phyloP scores from a whole-genome alignment of 2,329 filamentous ascomycete genomes.

The Ceratocystis ficicola region DNA sequence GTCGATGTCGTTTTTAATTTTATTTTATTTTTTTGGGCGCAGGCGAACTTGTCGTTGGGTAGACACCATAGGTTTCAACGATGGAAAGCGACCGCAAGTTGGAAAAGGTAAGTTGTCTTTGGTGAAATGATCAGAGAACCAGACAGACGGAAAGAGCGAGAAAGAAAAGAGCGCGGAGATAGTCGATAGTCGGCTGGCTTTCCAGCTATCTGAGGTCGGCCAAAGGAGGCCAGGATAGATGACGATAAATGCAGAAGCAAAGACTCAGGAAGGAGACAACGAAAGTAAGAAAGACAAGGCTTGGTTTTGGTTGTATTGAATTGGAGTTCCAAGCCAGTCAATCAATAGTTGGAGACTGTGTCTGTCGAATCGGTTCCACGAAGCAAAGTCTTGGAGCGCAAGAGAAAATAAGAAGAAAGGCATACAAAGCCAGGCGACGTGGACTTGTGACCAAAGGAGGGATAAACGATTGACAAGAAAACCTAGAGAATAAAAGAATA shows the following conservation, averaged over 20 bases:
- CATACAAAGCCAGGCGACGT: background rate
- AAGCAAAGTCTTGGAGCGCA: background rate
- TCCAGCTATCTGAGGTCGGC: conserved; percentile 32
- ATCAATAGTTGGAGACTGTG: background rate
- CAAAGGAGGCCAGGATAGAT: conserved; percentile 17
- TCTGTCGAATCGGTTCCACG: background rate
- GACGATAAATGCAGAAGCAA: background rate
- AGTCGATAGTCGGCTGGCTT: conserved; percentile 25
- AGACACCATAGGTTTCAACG: no score
- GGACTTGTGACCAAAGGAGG: background rate
- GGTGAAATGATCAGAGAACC: no score
- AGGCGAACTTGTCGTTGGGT: no score
- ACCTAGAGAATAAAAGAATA: conserved; percentile 24
- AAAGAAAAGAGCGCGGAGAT: no score
- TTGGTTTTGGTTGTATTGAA: background rate
- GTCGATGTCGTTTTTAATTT: no score
- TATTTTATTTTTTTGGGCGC: no score
- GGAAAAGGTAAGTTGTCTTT: no score
- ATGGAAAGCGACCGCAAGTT: no score
- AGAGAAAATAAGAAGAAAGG: background rate
- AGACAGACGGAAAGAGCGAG: no score
- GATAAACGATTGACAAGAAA: conserved; percentile 4
- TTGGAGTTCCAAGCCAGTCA: background rate
- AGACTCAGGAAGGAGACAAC: background rate
- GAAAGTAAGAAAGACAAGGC: background rate